Evolutionary conservation across 2,329 filamentous ascomycete species (phyloP).

Genomic region (Aspergillus floridensis): DNA sequence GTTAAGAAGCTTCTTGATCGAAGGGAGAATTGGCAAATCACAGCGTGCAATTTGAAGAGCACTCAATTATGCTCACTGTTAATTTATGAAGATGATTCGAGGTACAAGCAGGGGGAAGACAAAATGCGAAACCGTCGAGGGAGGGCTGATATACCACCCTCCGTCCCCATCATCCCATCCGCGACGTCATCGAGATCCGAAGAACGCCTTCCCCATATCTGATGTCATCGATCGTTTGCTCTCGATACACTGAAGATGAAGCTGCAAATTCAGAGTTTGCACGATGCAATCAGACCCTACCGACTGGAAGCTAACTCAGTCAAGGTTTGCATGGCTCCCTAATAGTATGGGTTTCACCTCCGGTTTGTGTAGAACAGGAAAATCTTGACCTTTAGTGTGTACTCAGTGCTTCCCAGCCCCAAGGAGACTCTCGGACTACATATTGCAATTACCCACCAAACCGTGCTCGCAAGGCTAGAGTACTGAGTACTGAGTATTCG

Average conservation of each 20-base stretch:
- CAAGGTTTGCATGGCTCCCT: neutral
- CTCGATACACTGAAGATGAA: neutral
- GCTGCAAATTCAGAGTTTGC: constrained; percentile 2
- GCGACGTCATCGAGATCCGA: constrained; percentile 20
- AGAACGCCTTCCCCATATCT: neutral
- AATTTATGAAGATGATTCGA: neutral
- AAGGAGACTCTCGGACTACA: neutral
- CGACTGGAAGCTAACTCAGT: neutral
- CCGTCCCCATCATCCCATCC: constrained; percentile 1
- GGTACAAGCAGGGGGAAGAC: neutral
- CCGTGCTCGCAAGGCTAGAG: neutral
- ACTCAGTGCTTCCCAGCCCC: neutral
- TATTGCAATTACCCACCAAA: neutral
- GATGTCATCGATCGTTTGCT: constrained; percentile 20
- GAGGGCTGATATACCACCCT: neutral
- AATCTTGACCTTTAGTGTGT: neutral
- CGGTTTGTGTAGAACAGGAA: neutral
- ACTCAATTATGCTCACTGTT: neutral
- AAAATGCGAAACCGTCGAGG: neutral
- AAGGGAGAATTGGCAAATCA: constrained; percentile 1
- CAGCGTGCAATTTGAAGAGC: neutral
- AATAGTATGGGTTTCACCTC: neutral
- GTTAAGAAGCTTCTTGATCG: constrained; percentile 6
- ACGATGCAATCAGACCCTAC: constrained; percentile 2
- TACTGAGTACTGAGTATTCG: no score